A percentile compares a stretch with the other conserved stretches of the same genome.
phyloP scores from a whole-genome alignment of 495 filamentous ascomycete genomes.

The Talaromyces ruber region DNA sequence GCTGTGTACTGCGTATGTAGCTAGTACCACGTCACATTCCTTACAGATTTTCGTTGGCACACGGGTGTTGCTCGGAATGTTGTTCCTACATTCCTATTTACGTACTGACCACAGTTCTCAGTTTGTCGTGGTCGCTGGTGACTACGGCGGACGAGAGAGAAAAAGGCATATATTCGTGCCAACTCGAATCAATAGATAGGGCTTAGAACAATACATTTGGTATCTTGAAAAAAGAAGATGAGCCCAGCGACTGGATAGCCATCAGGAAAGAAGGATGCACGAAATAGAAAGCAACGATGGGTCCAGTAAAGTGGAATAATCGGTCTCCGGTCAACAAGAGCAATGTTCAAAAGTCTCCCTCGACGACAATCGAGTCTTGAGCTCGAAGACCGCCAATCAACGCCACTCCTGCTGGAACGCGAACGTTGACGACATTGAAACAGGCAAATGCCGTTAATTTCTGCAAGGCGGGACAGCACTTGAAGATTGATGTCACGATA shows the following conservation, averaged over 20 bases:
- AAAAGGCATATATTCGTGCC: neutral
- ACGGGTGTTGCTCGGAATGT: neutral
- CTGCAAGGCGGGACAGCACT: conserved; percentile 61
- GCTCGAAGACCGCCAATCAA: conserved; percentile 72
- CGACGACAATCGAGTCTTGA: conserved; percentile 46
- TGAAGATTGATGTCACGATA: conserved; percentile 64
- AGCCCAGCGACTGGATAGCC: neutral
- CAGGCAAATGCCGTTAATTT: conserved; percentile 76
- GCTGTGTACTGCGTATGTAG: neutral
- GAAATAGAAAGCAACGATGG: neutral
- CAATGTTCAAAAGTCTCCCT: conserved; percentile 26
- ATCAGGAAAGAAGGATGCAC: neutral
- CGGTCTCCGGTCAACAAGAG: neutral
- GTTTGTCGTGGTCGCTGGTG: neutral
- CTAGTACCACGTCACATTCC: neutral
- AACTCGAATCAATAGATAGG: neutral
- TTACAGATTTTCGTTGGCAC: neutral
- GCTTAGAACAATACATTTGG: neutral
- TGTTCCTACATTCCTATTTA: neutral
- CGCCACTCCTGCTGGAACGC: conserved; percentile 63
- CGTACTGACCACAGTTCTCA: neutral
- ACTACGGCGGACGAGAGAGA: neutral
- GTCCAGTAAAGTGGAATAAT: neutral
- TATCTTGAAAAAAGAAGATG: neutral
- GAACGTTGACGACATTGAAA: conserved; percentile 62